A percentile compares a stretch with the other conserved stretches of the same genome.
Conservation (phyloP, 768 basidiomycete species). For the Stropharia rugosoannulata region DNA sequence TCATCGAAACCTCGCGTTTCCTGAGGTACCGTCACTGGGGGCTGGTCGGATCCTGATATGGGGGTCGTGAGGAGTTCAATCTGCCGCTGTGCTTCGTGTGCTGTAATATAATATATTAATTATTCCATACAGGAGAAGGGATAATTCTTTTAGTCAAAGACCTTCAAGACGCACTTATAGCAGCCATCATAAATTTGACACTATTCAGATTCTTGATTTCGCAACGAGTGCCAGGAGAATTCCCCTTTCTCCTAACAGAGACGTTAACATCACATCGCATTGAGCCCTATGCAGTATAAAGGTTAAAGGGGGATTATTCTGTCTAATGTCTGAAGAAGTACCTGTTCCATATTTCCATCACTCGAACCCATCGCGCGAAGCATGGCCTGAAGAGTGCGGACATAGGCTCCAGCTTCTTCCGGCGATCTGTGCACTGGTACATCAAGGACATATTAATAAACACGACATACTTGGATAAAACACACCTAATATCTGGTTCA, state of each 20-base stretch:
- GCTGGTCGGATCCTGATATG: neutral
- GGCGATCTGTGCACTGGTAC: conserved; percentile 55
- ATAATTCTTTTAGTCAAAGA: neutral
- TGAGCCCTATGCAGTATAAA: conserved; percentile 65
- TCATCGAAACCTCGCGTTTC: conserved; percentile 94
- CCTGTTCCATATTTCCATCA: conserved; percentile 97
- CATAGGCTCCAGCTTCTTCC: conserved; percentile 89
- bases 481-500: conserved; percentile 80
- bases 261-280: conserved; percentile 95
- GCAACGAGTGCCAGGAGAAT: conserved; percentile 76
- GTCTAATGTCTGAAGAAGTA: conserved; percentile 22
- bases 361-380: conserved; percentile 84
- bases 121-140: neutral
- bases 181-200: conserved; percentile 77
- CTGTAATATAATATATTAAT: conserved; percentile 36
- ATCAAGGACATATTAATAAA: neutral
- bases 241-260: conserved; percentile 72
- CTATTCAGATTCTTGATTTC: conserved; percentile 98
- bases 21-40: conserved; percentile 49
- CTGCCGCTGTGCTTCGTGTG: conserved; percentile 81
- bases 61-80: conserved; percentile 36
- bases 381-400: conserved; percentile 76
- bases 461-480: conserved; percentile 9
- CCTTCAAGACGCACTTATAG: conserved; percentile 62
- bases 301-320: neutral